Evolutionary conservation across 345 rosid species (phyloP), one percentile per base, ranked within the genome.

Genomic region (Erysimum cheiranthoides): DNA sequence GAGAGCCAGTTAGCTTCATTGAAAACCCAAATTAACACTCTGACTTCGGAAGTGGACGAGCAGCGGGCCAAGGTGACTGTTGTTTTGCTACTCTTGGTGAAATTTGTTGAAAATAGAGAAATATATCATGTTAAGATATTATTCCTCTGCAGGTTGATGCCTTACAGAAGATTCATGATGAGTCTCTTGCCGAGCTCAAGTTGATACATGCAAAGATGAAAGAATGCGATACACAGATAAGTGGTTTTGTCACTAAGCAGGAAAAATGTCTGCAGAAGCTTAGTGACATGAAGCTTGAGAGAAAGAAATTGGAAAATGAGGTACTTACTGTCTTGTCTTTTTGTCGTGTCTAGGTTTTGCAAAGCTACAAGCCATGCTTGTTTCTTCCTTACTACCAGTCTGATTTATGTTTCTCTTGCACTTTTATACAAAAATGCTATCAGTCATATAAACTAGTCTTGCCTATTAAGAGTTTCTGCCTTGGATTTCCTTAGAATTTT

Each of bases 241-340:
- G 93, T 79, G 35, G 82, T 75, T 75, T 88, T 68, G 80, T 86
- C 43, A 84, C 83, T 84, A 85, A 82, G 71, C 99, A 95, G 80
- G 86, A 92, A 71, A 86, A 85, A 40, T 88, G 82, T 79, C 87
- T 90, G 76, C 88, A 89, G 57, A 83, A 83, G 68, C 88, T 90
- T 73, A 78, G 82, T 76, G 97, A 92, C 71, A 77, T 73, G 71
- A 92, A 87, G 76, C 91, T 95, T 73, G 96, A 90, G 84, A 87
- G 85, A 83, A 95, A 89, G 88, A 95, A 82, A 87, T 68, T 95
- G 82, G 99, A 95, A 80, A 95, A 95, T 87, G 99, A 90, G 99
- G 98, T 95, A 83, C 65, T 65, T 60, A 40, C 43, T 36, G 21
- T 35, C 56, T 27, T 45, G n/a, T 35, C 40, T 27, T 35, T 27